phyloP scores from a whole-genome alignment of 345 rosid genomes.

The Raphanus sativus region DNA sequence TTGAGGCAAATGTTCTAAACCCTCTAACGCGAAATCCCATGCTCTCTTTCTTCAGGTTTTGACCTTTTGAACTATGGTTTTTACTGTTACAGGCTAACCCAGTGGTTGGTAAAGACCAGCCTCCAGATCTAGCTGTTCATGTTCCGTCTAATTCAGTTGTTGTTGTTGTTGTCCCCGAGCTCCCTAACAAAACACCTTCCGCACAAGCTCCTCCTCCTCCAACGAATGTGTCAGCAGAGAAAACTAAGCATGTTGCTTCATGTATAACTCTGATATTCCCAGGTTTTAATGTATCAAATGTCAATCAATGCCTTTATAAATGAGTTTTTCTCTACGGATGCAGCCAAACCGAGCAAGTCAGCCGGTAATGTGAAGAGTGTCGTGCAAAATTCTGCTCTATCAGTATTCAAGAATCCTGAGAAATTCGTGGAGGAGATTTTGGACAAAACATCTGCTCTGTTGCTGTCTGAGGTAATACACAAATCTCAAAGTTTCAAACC shows the following conservation, averaged over 20 bases:
- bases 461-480: slow-evolving; percentile 57
- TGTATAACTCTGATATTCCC: slow-evolving; percentile 38
- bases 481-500: not conserved
- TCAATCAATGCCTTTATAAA: not conserved
- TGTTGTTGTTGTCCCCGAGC: slow-evolving; percentile 45
- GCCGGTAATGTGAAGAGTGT: slow-evolving; percentile 39
- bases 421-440: slow-evolving; percentile 70
- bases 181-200: slow-evolving; percentile 41
- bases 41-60: not conserved
- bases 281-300: not conserved
- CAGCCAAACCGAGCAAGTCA: slow-evolving; percentile 57
- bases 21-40: not conserved
- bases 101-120: slow-evolving; percentile 83
- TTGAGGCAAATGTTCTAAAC: slow-evolving; percentile 57
- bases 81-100: slow-evolving; percentile 62
- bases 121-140: slow-evolving; percentile 80
- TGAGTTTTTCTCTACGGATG: slow-evolving; percentile 21
- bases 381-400: slow-evolving; percentile 36
- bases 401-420: slow-evolving; percentile 47
- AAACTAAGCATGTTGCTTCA: slow-evolving; percentile 44
- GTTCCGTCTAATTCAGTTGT: slow-evolving; percentile 61
- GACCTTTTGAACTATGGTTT: not conserved
- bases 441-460: slow-evolving; percentile 50
- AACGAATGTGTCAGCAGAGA: slow-evolving; percentile 37
- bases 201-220: slow-evolving; percentile 28